Conservation (phyloP, 805 yeast genomes). For the Wickerhamiella sorbophila region DNA sequence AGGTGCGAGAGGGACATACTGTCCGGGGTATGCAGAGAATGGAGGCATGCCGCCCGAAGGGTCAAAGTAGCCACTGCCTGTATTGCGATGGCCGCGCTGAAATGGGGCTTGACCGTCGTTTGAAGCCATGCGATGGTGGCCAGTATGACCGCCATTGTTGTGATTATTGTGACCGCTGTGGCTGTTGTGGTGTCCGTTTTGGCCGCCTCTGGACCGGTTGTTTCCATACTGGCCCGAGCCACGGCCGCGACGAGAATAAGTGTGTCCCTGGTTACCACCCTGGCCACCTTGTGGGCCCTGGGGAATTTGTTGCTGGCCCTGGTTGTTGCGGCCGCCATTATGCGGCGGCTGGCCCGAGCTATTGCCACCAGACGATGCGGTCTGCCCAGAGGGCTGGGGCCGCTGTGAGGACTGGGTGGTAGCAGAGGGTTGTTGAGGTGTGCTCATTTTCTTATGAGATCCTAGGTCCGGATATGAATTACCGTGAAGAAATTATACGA, state of each 20-base stretch:
- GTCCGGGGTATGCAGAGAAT: slow-evolving; percentile 2
- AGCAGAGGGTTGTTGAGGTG: slow-evolving; percentile 1
- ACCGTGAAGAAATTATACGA: not conserved
- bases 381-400: not conserved
- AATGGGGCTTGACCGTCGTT: not conserved
- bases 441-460: not conserved
- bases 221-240: not conserved
- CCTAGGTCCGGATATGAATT: not conserved
- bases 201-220: not conserved
- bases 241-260: not conserved
- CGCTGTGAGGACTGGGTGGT: not conserved
- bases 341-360: not conserved
- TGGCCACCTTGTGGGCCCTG: slow-evolving; percentile 3
- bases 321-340: not conserved
- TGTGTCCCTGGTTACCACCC: not conserved
- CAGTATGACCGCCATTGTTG: not conserved
- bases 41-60: not conserved
- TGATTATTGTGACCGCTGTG: not conserved
- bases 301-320: not conserved
- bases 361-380: not conserved
- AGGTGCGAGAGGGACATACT: not conserved
- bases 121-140: not conserved
- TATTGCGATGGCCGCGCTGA: not conserved
- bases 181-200: no score
- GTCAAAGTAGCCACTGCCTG: slow-evolving; percentile 1